Evolutionary conservation across 257 asterid species (phyloP).

Genomic region (Anisodus acutangulus): DNA sequence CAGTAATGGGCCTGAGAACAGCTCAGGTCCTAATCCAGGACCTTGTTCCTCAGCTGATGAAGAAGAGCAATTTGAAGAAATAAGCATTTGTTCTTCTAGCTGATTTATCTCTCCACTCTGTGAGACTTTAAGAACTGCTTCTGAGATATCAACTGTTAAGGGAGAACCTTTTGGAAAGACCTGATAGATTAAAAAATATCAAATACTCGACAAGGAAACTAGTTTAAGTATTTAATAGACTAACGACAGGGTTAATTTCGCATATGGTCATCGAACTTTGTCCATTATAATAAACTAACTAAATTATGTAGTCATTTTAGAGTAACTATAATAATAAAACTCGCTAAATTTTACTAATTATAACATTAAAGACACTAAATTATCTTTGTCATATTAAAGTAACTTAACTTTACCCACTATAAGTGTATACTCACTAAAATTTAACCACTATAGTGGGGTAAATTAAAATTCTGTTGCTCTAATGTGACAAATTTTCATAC

Average conservation of each 20-base stretch:
- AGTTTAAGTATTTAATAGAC: background rate
- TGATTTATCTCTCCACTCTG: conserved; percentile 52
- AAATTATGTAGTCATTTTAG: background rate
- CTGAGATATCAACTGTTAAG: conserved; percentile 55
- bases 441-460: background rate
- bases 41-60: conserved; percentile 31
- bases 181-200: conserved; percentile 33
- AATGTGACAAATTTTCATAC: background rate
- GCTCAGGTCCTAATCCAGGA: conserved; percentile 44
- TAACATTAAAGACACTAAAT: background rate
- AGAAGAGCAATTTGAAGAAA: conserved; percentile 41
- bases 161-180: conserved; percentile 63
- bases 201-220: background rate
- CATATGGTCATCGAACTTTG: background rate
- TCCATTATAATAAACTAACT: background rate
- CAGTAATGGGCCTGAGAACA: conserved; percentile 49
- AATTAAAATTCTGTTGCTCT: too few relatives aligned
- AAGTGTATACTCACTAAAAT: background rate
- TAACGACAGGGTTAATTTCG: background rate
- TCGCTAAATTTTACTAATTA: background rate
- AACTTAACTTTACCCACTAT: background rate
- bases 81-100: conserved; percentile 47
- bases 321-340: background rate
- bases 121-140: conserved; percentile 56
- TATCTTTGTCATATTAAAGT: background rate